Evolutionary conservation across 495 filamentous ascomycete genomes (phyloP).

Genomic region (Hypomontagnella submonticulosa): DNA sequence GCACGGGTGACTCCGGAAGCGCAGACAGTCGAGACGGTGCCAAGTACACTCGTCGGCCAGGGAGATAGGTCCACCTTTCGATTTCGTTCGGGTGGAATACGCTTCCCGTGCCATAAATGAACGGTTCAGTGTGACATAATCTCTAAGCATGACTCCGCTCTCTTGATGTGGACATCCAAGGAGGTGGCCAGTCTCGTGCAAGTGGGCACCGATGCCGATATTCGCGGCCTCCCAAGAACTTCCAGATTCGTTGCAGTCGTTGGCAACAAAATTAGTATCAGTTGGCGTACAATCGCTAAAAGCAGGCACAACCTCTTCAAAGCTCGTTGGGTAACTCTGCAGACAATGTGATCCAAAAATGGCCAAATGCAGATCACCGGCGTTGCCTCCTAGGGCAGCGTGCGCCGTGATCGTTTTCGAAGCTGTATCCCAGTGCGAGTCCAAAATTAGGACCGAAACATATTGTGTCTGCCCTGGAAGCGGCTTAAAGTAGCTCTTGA

Average conservation of each 20-base stretch:
- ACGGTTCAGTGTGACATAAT: conserved; percentile 85
- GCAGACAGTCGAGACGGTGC: conserved; percentile 88
- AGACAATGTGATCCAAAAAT: conserved; percentile 92
- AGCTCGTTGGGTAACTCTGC: conserved; percentile 83
- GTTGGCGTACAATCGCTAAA: conserved; percentile 90
- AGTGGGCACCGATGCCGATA: conserved; percentile 89
- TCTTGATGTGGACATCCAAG: conserved; percentile 91
- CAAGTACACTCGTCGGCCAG: conserved; percentile 84
- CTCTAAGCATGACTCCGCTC: conserved; percentile 86
- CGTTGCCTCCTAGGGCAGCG: conserved; percentile 76
- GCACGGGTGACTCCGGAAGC: conserved; percentile 90
- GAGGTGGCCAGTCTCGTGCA: conserved; percentile 88
- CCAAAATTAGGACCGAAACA: conserved; percentile 83
- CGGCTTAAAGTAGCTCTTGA: conserved; percentile 77
- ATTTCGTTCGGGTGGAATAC: conserved; percentile 84
- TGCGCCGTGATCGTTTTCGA: conserved; percentile 79
- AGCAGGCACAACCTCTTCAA: conserved; percentile 87
- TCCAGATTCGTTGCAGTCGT: conserved; percentile 84
- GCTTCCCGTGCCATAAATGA: conserved; percentile 81
- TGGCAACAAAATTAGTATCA: conserved; percentile 81
- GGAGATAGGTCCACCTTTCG: conserved; percentile 77
- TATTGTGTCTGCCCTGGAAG: conserved; percentile 82
- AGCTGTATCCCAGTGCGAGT: conserved; percentile 85
- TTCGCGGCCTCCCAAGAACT: conserved; percentile 94
- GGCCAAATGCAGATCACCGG: conserved; percentile 78